Percentiles rank a stretch among this genome's conserved stretches.
These are phyloP conservation scores for Saposhnikovia divaricata DNA, from an alignment of 129 eudicot genomes.

Conservation along the genomic window DNA sequence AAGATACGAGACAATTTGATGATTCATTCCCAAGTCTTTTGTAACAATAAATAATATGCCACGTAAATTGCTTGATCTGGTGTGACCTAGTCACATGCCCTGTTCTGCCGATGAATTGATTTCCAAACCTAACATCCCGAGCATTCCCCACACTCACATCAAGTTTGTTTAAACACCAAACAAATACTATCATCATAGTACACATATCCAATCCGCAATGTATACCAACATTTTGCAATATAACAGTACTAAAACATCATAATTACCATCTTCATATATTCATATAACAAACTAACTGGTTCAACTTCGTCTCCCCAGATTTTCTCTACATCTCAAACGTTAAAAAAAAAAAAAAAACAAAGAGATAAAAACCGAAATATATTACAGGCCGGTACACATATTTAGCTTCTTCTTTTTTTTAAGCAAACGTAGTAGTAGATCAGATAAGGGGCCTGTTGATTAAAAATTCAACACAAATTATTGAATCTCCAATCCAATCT, in stretches of 20 bases:
- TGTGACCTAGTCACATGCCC: constrained; percentile 3
- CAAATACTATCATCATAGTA: too few species aligned
- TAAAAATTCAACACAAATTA: constrained; percentile 43
- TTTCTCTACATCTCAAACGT: constrained; percentile 11
- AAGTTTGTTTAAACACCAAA: background rate
- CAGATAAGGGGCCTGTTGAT: background rate
- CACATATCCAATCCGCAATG: too few species aligned
- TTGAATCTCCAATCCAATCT: constrained; percentile 91
- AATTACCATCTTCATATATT: background rate
- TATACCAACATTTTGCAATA: too few species aligned
- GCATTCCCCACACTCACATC: background rate
- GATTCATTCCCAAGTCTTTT: background rate
- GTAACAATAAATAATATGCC: background rate
- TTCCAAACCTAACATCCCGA: constrained; percentile 10
- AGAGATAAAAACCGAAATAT: too few species aligned
- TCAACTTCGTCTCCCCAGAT: constrained; percentile 75
- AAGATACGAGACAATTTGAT: background rate
- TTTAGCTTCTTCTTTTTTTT: background rate
- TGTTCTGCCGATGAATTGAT: background rate
- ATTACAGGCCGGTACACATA: background rate
- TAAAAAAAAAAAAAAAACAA: background rate
- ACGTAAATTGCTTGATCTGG: background rate
- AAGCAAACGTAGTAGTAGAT: background rate
- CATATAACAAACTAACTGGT: constrained; percentile 23
- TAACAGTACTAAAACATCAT: too few species aligned